Percentiles rank a stretch among this genome's conserved stretches.
Evolutionary conservation across 2,329 filamentous ascomycete species (phyloP).

Genomic region (Xylaria sp.): DNA sequence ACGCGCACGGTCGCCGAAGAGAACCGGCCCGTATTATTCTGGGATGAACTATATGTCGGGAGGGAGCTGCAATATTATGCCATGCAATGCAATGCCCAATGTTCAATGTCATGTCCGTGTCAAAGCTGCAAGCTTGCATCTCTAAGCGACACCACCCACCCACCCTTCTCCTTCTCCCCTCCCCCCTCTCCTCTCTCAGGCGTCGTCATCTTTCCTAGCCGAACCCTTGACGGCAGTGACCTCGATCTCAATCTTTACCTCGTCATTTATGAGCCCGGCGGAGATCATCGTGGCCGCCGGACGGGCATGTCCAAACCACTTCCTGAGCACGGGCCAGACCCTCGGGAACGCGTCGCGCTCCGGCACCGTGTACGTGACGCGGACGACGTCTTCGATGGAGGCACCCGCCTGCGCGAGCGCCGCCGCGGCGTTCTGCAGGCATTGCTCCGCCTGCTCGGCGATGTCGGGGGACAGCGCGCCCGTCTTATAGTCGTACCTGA

Average conservation of each 20-base stretch:
- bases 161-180: background rate
- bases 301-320: constrained; percentile 32
- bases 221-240: constrained; percentile 35
- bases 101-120: background rate
- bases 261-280: constrained; percentile 33
- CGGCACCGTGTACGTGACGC: constrained; percentile 35
- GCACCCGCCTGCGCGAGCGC: constrained; percentile 31
- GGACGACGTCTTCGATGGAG: constrained; percentile 33
- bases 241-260: constrained; percentile 37
- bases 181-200: background rate
- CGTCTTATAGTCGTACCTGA: constrained; percentile 35
- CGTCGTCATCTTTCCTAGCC: constrained; percentile 17
- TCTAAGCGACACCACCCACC: background rate
- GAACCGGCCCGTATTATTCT: background rate
- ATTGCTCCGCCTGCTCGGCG: constrained; percentile 35
- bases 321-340: constrained; percentile 32
- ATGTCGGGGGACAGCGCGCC: constrained; percentile 34
- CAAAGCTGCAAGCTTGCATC: constrained; percentile 4
- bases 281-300: constrained; percentile 37
- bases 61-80: constrained; percentile 6
- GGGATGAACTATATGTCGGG: constrained; percentile 6
- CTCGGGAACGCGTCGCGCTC: constrained; percentile 27
- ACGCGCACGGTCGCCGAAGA: background rate
- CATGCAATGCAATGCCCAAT: background rate
- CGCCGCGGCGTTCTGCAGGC: constrained; percentile 28